Percentiles rank a stretch among this genome's conserved stretches.
phyloP scores from a whole-genome alignment of 2,329 filamentous ascomycete species.

The Colletotrichum simmondsii region DNA sequence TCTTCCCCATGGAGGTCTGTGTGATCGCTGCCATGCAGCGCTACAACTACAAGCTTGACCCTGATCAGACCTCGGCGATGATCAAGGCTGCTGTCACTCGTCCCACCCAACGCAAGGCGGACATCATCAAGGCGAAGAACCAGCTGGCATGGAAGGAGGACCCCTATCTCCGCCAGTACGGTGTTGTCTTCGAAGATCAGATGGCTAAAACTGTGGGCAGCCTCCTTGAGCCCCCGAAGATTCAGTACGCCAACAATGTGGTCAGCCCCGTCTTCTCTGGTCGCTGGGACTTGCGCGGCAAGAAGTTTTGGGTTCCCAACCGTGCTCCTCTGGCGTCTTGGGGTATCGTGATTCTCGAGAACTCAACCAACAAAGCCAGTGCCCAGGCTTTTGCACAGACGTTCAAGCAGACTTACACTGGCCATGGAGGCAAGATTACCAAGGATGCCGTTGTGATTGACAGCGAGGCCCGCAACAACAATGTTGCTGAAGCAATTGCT shows the following conservation, averaged over 20 bases:
- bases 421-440: slow-evolving; percentile 58
- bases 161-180: slow-evolving; percentile 76
- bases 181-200: slow-evolving; percentile 72
- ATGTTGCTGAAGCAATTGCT: slow-evolving; percentile 63
- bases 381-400: slow-evolving; percentile 64
- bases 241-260: slow-evolving; percentile 72
- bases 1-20: slow-evolving; percentile 72
- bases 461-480: slow-evolving; percentile 41
- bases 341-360: slow-evolving; percentile 77
- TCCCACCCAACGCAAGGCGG: slow-evolving; percentile 73
- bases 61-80: slow-evolving; percentile 81
- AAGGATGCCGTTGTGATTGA: slow-evolving; percentile 46
- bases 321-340: slow-evolving; percentile 72
- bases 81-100: slow-evolving; percentile 92
- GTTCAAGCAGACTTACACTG: slow-evolving; percentile 58
- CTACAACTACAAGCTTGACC: slow-evolving; percentile 71
- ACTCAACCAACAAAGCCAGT: slow-evolving; percentile 64
- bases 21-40: slow-evolving; percentile 64
- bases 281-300: slow-evolving; percentile 88
- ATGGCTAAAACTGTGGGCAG: slow-evolving; percentile 78
- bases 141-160: slow-evolving; percentile 78
- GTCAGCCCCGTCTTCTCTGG: slow-evolving; percentile 74
- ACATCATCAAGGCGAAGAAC: slow-evolving; percentile 75
- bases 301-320: slow-evolving; percentile 78
- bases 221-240: slow-evolving; percentile 75